These are phyloP conservation scores for Fistulinella prunicolor DNA, from an alignment of 768 basidiomycete species.

Conservation along the genomic window DNA sequence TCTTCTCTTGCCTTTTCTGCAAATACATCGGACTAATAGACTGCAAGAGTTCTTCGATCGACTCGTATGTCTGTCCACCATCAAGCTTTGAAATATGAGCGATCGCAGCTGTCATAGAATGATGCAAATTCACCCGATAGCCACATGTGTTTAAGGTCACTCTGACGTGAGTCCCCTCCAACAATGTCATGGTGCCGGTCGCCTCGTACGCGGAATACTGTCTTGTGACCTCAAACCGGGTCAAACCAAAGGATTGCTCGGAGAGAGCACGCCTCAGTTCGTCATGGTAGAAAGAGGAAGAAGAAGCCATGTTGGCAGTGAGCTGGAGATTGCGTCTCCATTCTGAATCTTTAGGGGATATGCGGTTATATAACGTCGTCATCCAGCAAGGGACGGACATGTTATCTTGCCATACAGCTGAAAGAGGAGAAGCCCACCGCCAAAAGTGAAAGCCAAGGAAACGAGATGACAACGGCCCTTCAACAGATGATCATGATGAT, in stretches of 20 bases:
- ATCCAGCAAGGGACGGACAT: constrained; percentile 29
- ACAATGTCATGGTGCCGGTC: constrained; percentile 48
- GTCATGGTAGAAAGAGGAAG: constrained; percentile 32
- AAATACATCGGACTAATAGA: constrained; percentile 54
- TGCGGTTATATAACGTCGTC: constrained; percentile 27
- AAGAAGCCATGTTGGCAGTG: constrained; percentile 17
- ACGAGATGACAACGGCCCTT: constrained; percentile 18
- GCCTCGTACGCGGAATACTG: constrained; percentile 45
- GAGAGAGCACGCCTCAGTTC: constrained; percentile 55
- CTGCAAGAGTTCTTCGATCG: constrained; percentile 55
- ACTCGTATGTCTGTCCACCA: constrained; percentile 45
- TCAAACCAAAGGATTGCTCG: constrained; percentile 59
- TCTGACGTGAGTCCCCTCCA: constrained; percentile 50
- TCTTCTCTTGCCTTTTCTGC: constrained; percentile 42
- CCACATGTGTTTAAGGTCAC: constrained; percentile 53
- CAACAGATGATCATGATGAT: constrained; percentile 20
- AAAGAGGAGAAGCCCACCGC: constrained; percentile 12
- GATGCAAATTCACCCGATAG: constrained; percentile 45
- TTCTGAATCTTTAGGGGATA: constrained; percentile 12
- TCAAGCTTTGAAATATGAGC: constrained; percentile 22
- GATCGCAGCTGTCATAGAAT: background rate
- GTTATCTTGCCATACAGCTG: constrained; percentile 9
- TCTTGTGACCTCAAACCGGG: constrained; percentile 40
- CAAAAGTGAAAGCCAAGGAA: constrained; percentile 11
- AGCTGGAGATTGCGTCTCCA: constrained; percentile 13